Conservation (phyloP, 192 early-diverging fungal genomes). For the Podila clonocystis region DNA sequence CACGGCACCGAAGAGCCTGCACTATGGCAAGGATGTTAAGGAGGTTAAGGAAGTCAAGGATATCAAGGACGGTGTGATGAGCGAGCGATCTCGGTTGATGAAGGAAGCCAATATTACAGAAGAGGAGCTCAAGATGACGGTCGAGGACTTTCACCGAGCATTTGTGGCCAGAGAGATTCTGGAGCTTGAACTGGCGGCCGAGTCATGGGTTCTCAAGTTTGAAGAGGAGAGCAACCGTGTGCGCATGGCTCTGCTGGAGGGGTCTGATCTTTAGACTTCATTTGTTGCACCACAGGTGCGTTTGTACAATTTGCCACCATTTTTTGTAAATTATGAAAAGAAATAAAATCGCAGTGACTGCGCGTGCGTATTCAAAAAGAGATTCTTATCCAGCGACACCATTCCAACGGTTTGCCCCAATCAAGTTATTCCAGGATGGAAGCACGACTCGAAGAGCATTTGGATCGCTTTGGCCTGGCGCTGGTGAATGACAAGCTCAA, state of each 20-base stretch:
- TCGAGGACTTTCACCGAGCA: conserved; percentile 40
- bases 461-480: conserved; percentile 29
- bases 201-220: conserved; percentile 34
- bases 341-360: no score
- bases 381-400: no score
- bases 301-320: no score
- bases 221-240: conserved; percentile 35
- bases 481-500: conserved; percentile 36
- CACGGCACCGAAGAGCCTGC: no score
- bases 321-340: no score
- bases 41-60: conserved; percentile 6
- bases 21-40: not conserved
- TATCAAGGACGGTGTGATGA: not conserved
- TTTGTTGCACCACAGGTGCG: no score
- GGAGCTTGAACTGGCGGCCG: conserved; percentile 26
- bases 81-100: not conserved
- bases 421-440: no score
- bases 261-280: not conserved
- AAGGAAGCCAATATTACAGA: conserved; percentile 4
- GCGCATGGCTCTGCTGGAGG: conserved; percentile 19
- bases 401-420: no score
- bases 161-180: conserved; percentile 15
- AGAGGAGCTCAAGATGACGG: not conserved
- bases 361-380: no score
- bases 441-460: conserved; percentile 11